Percentiles rank a stretch among this genome's conserved stretches.
Evolutionary conservation across 305 asterid species (phyloP).

Genomic region (Coffea humblotiana): DNA sequence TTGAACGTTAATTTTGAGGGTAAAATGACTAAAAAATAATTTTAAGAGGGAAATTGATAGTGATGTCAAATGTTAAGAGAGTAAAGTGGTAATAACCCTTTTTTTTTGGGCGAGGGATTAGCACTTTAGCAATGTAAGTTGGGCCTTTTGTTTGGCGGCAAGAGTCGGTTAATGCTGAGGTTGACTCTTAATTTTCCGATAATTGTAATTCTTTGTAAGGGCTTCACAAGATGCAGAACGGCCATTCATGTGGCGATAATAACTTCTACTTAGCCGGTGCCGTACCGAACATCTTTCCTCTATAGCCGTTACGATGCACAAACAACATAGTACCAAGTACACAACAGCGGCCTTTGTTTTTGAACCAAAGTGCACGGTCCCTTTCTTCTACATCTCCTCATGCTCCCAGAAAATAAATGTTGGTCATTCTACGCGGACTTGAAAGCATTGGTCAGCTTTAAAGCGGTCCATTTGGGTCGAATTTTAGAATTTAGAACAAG

Average conservation of each 20-base stretch:
- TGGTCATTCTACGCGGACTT: neutral
- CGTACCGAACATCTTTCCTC: neutral
- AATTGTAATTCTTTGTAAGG: too few species aligned
- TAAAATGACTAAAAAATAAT: too few species aligned
- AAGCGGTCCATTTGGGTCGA: neutral
- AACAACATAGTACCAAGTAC: neutral
- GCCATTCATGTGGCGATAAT: neutral
- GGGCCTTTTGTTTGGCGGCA: too few species aligned
- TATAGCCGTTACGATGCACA: neutral
- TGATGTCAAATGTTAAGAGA: too few species aligned
- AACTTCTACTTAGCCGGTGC: neutral
- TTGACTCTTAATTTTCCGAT: too few species aligned
- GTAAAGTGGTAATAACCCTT: too few species aligned
- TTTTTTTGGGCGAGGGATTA: too few species aligned
- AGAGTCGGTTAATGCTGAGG: too few species aligned
- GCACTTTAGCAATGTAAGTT: too few species aligned
- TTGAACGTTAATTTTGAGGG: too few species aligned
- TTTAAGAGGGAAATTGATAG: too few species aligned
- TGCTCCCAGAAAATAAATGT: neutral
- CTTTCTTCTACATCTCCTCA: neutral
- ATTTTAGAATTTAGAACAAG: neutral
- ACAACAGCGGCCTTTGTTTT: neutral
- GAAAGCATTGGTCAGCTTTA: neutral
- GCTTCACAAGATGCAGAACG: too few species aligned
- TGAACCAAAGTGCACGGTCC: slow-evolving; percentile 6